Evolutionary conservation across 805 yeast genomes (phyloP).

Genomic region (Babjeviella inositovora): DNA sequence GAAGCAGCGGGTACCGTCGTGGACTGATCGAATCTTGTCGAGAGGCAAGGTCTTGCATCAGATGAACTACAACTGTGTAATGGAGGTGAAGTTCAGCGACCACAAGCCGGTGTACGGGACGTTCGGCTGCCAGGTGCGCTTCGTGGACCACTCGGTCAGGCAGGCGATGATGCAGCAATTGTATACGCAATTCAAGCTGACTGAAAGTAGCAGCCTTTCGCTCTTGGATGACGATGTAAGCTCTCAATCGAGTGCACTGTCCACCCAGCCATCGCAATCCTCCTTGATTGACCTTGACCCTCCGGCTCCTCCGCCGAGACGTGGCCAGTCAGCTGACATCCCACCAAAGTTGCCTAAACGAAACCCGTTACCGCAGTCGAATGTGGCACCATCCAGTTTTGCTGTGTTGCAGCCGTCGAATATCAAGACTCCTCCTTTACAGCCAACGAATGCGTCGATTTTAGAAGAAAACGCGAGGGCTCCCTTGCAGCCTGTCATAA

Average conservation of each 20-base stretch:
- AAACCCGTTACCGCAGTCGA: too few species aligned
- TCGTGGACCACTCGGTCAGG: constrained; percentile 33
- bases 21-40: constrained; percentile 85
- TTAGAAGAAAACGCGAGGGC: too few species aligned
- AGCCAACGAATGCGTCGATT: too few species aligned
- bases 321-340: too few species aligned
- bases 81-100: constrained; percentile 53
- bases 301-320: too few species aligned
- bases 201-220: constrained; percentile 7
- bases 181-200: constrained; percentile 9
- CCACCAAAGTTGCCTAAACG: too few species aligned
- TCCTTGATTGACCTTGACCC: too few species aligned
- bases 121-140: constrained; percentile 46
- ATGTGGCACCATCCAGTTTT: too few species aligned
- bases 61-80: constrained; percentile 51
- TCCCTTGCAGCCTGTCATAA: too few species aligned
- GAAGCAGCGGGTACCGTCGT: constrained; percentile 84
- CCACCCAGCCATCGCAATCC: too few species aligned
- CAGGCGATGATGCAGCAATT: constrained; percentile 10
- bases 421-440: too few species aligned
- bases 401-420: too few species aligned
- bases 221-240: constrained; percentile 13
- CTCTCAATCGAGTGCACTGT: constrained; percentile 1
- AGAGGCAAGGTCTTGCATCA: constrained; percentile 44
- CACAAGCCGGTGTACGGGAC: constrained; percentile 89